Conservation (phyloP, 2,329 filamentous ascomycete genomes). For the Sporothrix mexicana region DNA sequence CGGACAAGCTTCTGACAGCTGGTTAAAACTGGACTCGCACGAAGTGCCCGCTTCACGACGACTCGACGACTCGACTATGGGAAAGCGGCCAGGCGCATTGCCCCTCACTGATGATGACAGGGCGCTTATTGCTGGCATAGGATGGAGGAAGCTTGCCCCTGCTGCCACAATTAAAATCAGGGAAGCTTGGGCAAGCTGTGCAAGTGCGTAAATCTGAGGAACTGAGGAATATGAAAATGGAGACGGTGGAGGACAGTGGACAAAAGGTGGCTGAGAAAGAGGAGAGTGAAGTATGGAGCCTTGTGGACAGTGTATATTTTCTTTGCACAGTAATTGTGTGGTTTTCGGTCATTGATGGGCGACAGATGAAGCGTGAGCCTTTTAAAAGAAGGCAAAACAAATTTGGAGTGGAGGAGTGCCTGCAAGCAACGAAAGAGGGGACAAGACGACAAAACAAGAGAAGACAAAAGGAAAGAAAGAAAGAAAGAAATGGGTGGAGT, state of each 20-base stretch:
- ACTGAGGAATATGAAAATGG: too few species aligned
- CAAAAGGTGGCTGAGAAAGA: not conserved
- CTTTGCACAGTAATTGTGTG: too few species aligned
- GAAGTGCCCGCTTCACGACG: not conserved
- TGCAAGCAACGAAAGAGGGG: not conserved
- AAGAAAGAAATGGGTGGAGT: not conserved
- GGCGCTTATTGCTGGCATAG: conserved; percentile 16
- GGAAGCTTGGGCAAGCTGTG: not conserved
- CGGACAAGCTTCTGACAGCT: not conserved
- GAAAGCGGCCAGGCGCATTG: not conserved
- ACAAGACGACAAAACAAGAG: conserved; percentile 8
- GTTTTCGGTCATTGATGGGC: not conserved
- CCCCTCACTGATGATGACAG: not conserved
- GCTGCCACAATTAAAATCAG: not conserved
- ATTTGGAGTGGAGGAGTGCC: conserved; percentile 21
- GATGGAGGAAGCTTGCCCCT: not conserved
- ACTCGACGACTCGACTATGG: not conserved
- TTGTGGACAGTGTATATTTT: not conserved
- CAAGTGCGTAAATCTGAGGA: too few species aligned
- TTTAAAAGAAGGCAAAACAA: conserved; percentile 6
- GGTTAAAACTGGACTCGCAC: not conserved
- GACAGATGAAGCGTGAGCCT: not conserved
- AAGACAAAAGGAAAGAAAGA: not conserved
- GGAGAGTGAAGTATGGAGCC: not conserved
- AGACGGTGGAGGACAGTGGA: not conserved